phyloP scores from a whole-genome alignment of 2,329 filamentous ascomycete species.

The Fusarium graminum region DNA sequence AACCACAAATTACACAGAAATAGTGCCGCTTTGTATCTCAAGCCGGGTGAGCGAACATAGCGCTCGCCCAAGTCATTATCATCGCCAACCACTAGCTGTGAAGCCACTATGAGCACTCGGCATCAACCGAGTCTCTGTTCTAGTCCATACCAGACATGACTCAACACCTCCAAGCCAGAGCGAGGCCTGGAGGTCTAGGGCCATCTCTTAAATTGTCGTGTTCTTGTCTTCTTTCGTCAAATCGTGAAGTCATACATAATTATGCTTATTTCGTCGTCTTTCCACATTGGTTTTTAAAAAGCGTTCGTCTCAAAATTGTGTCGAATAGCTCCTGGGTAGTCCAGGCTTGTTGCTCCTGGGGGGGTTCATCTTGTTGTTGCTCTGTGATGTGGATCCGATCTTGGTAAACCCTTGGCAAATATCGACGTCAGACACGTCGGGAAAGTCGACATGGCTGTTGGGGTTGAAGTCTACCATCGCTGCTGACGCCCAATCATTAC shows the following conservation, averaged over 20 bases:
- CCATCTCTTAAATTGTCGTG: slow-evolving; percentile 32
- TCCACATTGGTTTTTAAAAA: slow-evolving; percentile 21
- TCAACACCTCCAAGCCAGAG: slow-evolving; percentile 30
- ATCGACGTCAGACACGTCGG: slow-evolving; percentile 73
- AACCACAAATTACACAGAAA: slow-evolving; percentile 39
- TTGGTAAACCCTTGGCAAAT: slow-evolving; percentile 82
- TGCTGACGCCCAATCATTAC: slow-evolving; percentile 54
- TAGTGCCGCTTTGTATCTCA: slow-evolving; percentile 42
- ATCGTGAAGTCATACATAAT: slow-evolving; percentile 48
- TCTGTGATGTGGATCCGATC: slow-evolving; percentile 68
- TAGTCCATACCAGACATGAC: slow-evolving; percentile 43
- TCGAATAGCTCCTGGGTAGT: slow-evolving; percentile 52
- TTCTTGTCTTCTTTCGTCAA: slow-evolving; percentile 47
- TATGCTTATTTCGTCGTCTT: slow-evolving; percentile 43
- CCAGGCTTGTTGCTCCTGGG: slow-evolving; percentile 49
- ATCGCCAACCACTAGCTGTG: slow-evolving; percentile 51
- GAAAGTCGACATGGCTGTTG: slow-evolving; percentile 64
- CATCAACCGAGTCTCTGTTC: slow-evolving; percentile 40
- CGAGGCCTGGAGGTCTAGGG: slow-evolving; percentile 25
- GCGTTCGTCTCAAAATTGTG: slow-evolving; percentile 47
- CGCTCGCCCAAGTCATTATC: slow-evolving; percentile 49
- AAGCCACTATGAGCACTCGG: slow-evolving; percentile 46
- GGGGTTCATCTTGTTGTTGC: slow-evolving; percentile 31
- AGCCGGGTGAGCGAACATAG: slow-evolving; percentile 42
- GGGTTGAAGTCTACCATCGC: slow-evolving; percentile 57